phyloP scores from a whole-genome alignment of 495 filamentous ascomycete species.

The Pyrenopolyporus hunteri region DNA sequence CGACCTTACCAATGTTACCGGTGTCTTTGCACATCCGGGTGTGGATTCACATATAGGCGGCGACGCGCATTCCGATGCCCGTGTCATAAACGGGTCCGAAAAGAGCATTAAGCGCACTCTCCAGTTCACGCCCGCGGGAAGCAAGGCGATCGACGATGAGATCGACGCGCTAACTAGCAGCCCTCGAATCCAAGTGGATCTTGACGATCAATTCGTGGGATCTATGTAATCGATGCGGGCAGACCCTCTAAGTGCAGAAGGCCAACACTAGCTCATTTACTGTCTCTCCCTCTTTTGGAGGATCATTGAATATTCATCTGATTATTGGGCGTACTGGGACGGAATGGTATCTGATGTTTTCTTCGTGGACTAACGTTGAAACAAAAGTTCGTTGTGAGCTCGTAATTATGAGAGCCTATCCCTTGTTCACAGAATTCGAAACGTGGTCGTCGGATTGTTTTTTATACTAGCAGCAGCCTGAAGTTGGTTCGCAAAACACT shows the following conservation, averaged over 20 bases:
- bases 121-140: conserved; percentile 53
- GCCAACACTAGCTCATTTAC: background rate
- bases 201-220: conserved; percentile 25
- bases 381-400: conserved; percentile 6
- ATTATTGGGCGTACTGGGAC: conserved; percentile 28
- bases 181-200: conserved; percentile 35
- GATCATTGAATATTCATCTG: conserved; percentile 37
- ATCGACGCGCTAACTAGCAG: conserved; percentile 46
- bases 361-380: conserved; percentile 16
- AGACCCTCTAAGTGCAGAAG: background rate
- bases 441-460: conserved; percentile 1
- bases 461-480: conserved; percentile 16
- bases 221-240: conserved; percentile 23
- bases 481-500: conserved; percentile 18
- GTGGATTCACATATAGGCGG: conserved; percentile 11
- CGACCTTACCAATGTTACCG: conserved; percentile 33
- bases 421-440: background rate
- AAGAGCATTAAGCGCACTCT: conserved; percentile 48
- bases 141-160: conserved; percentile 49
- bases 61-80: conserved; percentile 20
- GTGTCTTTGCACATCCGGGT: conserved; percentile 27
- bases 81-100: conserved; percentile 20
- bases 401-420: background rate
- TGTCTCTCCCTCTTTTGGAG: conserved; percentile 3
- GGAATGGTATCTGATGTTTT: background rate